Evolutionary conservation across 2,329 filamentous ascomycete species (phyloP).

Genomic region (Basipetospora sp.): DNA sequence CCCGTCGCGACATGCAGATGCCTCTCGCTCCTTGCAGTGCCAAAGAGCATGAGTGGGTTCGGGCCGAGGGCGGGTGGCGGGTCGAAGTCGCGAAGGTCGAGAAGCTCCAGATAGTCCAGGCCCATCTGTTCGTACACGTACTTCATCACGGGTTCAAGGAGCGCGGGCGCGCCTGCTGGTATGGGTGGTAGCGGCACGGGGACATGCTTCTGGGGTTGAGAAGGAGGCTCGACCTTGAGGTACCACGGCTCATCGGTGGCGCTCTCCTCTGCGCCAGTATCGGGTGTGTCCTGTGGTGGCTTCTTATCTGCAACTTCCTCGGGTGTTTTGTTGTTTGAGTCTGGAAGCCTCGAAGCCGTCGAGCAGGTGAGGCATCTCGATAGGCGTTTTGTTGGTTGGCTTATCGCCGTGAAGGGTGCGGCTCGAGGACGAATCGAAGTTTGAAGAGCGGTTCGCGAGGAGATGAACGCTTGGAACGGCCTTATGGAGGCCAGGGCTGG

Average conservation of each 20-base stretch:
- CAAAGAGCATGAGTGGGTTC: slow-evolving; percentile 83
- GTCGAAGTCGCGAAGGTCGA: slow-evolving; percentile 73
- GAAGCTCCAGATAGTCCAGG: slow-evolving; percentile 62
- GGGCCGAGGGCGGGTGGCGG: slow-evolving; percentile 76
- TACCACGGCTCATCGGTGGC: slow-evolving; percentile 51
- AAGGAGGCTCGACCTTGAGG: slow-evolving; percentile 54
- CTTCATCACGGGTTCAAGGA: slow-evolving; percentile 59
- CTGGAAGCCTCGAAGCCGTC: not conserved
- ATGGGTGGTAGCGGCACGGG: slow-evolving; percentile 34
- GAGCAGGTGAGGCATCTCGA: slow-evolving; percentile 2
- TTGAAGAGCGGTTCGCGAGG: not conserved
- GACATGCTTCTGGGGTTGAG: slow-evolving; percentile 33
- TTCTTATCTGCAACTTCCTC: not conserved
- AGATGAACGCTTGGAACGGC: not conserved
- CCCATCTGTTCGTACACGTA: slow-evolving; percentile 75
- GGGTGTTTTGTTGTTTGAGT: not conserved
- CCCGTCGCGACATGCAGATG: slow-evolving; percentile 86
- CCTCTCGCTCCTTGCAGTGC: slow-evolving; percentile 79
- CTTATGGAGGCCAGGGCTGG: not conserved
- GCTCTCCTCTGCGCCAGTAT: not conserved
- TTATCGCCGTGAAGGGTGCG: not conserved
- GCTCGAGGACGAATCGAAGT: not conserved
- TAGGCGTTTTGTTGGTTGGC: not conserved
- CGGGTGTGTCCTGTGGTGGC: not conserved
- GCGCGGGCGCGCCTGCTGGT: slow-evolving; percentile 53